Conservation (phyloP, 176 grass and related monocot genomes). For the Poa pratensis region DNA sequence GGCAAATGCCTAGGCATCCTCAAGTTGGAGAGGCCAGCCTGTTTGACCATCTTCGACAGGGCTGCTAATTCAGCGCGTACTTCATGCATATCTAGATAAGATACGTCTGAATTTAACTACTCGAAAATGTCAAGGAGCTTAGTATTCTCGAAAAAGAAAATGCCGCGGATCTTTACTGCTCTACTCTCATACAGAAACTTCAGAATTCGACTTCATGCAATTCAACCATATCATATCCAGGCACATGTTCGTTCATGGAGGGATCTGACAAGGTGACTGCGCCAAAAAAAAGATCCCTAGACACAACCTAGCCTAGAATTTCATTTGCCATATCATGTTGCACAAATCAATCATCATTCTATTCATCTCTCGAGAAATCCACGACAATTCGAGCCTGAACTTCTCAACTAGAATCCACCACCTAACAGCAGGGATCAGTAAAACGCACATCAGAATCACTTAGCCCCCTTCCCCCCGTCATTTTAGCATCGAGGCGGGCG, state of each 20-base stretch:
- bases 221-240: neutral
- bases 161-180: neutral
- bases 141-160: neutral
- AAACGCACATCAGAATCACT: neutral
- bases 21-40: neutral
- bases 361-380: constrained; percentile 1
- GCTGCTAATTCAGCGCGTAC: neutral
- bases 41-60: neutral
- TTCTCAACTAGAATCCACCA: neutral
- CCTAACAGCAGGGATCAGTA: neutral
- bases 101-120: neutral
- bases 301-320: neutral
- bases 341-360: neutral
- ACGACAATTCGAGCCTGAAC: neutral
- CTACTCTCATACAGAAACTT: neutral
- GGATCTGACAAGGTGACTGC: neutral
- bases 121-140: neutral
- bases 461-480: neutral
- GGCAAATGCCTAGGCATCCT: neutral
- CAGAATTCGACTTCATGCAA: neutral
- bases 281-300: neutral
- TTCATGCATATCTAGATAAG: neutral
- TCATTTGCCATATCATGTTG: neutral
- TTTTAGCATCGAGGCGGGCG: neutral
- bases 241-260: neutral